Percentiles rank a stretch among this genome's conserved stretches.
These are phyloP conservation scores for Clavispora santaluciae DNA, from an alignment of 805 yeast species.

Conservation along the genomic window DNA sequence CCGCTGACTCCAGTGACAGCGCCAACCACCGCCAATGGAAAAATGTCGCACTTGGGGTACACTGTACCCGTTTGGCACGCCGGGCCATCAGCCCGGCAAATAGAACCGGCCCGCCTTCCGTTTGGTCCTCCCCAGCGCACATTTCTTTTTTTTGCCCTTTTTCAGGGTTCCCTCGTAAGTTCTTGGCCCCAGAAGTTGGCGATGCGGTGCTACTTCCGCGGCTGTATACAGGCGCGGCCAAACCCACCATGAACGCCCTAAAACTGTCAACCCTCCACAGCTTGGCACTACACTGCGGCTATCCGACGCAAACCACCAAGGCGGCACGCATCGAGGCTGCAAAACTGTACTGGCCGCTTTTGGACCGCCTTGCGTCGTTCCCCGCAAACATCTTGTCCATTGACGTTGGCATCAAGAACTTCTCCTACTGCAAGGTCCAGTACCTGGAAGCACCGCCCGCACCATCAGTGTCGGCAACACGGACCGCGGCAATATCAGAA, in stretches of 20 bases:
- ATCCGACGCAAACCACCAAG: conserved; percentile 16
- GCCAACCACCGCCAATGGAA: too few species aligned
- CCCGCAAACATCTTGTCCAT: conserved; percentile 21
- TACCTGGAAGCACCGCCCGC: background rate
- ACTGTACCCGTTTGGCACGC: too few species aligned
- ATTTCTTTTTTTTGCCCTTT: background rate
- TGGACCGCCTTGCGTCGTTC: conserved; percentile 6
- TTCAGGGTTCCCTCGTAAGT: too few species aligned
- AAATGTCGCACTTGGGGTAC: too few species aligned
- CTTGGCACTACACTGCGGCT: conserved; percentile 21
- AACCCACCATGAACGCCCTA: conserved; percentile 8
- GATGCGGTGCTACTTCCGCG: background rate
- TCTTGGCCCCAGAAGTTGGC: background rate
- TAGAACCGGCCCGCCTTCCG: too few species aligned
- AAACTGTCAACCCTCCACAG: conserved; percentile 9
- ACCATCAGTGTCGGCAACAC: background rate
- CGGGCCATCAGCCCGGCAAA: too few species aligned
- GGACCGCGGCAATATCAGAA: conserved; percentile 1
- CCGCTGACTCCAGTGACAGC: too few species aligned
- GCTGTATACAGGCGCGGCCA: background rate
- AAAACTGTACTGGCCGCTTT: conserved; percentile 3
- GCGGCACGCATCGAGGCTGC: conserved; percentile 12
- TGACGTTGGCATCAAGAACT: conserved; percentile 40
- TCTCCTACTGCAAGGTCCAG: conserved; percentile 30
- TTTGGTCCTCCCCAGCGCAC: background rate